Evolutionary conservation across 176 grass and related monocot genomes (phyloP), one percentile per base, ranked within the genome.

Genomic region (Leersia perrieri): DNA sequence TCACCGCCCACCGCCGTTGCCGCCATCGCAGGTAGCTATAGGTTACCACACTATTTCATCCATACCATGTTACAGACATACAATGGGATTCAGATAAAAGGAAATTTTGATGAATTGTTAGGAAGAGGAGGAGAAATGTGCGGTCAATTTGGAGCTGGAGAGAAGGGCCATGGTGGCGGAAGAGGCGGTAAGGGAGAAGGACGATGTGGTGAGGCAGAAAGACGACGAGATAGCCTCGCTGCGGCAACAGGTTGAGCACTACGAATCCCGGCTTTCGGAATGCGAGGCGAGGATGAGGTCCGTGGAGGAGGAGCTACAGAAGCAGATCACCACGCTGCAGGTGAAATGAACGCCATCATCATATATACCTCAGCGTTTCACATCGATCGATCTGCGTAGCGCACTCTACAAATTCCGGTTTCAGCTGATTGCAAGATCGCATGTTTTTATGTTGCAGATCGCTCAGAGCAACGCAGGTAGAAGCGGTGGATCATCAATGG

Each of bases 261-360:
- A 94, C 32, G 70, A 88, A 11, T 80, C 38, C 38, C 30, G 79
- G 32, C 81, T 87, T 32, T 69, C n/a, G 2, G 82, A 88, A 20
- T 90, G 83, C 14, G 88, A 90, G 82, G 55, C 7, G n/a, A 80
- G 79, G 63, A 88, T 86, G 85, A 88, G 83, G 31, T 68, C 79
- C 12, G 80, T 90, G 66, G 88, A 90, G 60, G 88, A 83, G 23
- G 72, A 85, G 57, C 73, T 85, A 65, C 82, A 86, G 42, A 94
- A 77, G 15, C 85, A 94, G 25, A 85, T 88, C 53, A 29, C 49
- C 26, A 70, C 74, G 3, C 55, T 94, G 61, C 83, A 85, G 82
- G 85, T 87, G 18, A 61, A 64, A 9, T 15, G 5, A n/a, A 51
- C 7, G 3, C 9, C n/a, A 11, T 4, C 36, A 41, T 70, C 13